These are phyloP conservation scores for Pelomyxa schiedti DNA, from an alignment of 78 protist genomes.

Conservation along the genomic window DNA sequence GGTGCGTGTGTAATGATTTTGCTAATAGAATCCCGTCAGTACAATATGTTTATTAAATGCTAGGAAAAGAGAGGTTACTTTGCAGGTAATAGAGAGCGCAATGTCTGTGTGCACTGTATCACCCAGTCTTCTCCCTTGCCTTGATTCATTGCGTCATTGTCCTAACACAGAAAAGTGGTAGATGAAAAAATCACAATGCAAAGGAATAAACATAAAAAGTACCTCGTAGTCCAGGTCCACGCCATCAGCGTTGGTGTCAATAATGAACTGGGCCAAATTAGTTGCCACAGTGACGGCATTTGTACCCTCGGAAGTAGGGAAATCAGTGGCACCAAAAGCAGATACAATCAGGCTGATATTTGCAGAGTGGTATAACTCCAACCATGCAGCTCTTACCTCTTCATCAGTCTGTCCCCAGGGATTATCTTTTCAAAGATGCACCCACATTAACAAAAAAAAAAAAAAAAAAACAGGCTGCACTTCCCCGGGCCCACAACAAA, in stretches of 20 bases:
- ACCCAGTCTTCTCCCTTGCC: slow-evolving; percentile 9
- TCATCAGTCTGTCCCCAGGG: background rate
- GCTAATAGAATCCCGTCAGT: no score
- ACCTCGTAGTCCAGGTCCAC: slow-evolving; percentile 7
- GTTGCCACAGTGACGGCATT: slow-evolving; percentile 2
- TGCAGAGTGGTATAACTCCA: no score
- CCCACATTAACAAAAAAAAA: no score
- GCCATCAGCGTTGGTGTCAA: background rate
- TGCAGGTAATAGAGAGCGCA: background rate
- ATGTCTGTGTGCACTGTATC: background rate
- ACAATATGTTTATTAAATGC: no score
- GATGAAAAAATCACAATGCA: background rate
- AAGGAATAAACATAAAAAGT: no score
- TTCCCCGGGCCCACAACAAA: no score
- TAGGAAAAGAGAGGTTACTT: no score
- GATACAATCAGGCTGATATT: background rate
- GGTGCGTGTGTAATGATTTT: slow-evolving; percentile 13
- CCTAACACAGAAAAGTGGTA: background rate
- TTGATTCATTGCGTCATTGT: background rate
- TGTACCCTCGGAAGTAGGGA: slow-evolving; percentile 10
- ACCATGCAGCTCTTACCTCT: no score
- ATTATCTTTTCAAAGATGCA: no score
- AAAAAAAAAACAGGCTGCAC: no score
- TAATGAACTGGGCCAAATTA: slow-evolving; percentile 2
- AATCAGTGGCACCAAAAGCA: slow-evolving; percentile 19